Conservation (phyloP, 139 green algal species). For the Ettlia oleoabundans region DNA sequence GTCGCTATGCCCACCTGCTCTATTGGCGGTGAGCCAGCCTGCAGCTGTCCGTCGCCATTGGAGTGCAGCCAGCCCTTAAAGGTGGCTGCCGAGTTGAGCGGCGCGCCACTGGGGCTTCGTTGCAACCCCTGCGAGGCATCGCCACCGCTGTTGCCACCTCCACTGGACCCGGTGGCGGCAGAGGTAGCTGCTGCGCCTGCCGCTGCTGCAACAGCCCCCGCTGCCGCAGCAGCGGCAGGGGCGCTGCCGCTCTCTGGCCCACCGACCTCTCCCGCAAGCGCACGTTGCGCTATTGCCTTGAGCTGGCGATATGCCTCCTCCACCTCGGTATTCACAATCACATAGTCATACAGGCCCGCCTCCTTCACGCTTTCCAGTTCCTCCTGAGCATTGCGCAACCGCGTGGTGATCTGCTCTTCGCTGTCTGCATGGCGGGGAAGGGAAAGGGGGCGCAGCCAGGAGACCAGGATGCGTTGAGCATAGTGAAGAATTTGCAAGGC, state of each 20-base stretch:
- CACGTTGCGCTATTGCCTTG: constrained; percentile 41
- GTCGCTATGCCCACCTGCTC: background rate
- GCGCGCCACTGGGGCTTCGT: background rate
- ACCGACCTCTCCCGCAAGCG: constrained; percentile 48
- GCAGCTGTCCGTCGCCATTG: background rate
- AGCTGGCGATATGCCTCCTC: constrained; percentile 64
- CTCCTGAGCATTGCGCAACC: constrained; percentile 63
- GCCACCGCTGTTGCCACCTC: background rate
- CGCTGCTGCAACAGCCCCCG: background rate
- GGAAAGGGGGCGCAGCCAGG: background rate
- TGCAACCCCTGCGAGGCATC: background rate
- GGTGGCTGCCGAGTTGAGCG: background rate
- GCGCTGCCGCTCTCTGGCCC: background rate
- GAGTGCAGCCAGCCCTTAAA: constrained; percentile 30
- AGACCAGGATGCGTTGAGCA: background rate
- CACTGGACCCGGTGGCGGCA: background rate
- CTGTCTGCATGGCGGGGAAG: constrained; percentile 50
- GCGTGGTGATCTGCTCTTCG: constrained; percentile 75
- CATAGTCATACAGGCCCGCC: constrained; percentile 73
- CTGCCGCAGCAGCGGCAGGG: background rate
- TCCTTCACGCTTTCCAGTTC: constrained; percentile 66
- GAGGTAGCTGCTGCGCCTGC: background rate
- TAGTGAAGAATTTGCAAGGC: too few relatives aligned
- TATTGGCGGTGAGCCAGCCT: background rate
- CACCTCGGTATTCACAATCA: constrained; percentile 79